These are phyloP conservation scores for Penicillium rolfsii DNA, from an alignment of 2,329 filamentous ascomycete species.

Conservation along the genomic window DNA sequence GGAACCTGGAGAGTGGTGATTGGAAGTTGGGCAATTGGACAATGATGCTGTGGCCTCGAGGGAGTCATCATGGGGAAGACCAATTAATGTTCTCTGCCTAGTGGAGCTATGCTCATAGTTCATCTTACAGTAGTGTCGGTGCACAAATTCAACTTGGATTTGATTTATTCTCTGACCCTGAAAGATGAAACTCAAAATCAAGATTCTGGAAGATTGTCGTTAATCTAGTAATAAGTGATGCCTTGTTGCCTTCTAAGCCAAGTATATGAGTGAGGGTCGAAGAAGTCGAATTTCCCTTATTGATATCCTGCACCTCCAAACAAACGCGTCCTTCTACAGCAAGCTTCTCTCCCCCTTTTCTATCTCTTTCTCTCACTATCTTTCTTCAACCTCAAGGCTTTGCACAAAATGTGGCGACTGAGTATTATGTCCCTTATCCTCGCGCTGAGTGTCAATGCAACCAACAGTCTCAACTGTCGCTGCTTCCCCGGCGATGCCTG, in stretches of 20 bases:
- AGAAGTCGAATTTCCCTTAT: background rate
- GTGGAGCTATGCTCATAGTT: background rate
- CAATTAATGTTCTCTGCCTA: background rate
- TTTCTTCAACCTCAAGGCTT: background rate
- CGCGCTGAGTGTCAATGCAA: background rate
- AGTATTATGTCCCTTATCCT: background rate
- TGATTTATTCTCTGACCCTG: background rate
- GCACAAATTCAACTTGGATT: background rate
- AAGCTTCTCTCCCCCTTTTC: background rate
- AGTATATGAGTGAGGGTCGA: background rate
- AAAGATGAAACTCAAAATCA: background rate
- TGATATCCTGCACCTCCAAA: background rate
- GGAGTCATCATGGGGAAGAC: background rate
- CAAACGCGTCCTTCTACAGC: background rate
- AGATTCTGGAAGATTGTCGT: background rate
- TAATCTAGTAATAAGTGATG: background rate
- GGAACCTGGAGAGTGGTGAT: background rate
- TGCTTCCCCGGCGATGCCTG: constrained; percentile 54
- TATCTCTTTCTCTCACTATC: no score
- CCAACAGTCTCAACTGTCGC: background rate
- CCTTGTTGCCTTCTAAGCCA: background rate
- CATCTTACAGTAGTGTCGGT: background rate
- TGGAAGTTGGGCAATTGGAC: background rate
- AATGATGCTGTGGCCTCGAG: background rate
- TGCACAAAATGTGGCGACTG: background rate